Percentiles rank a stretch among this genome's conserved stretches.
These are phyloP conservation scores for Fusarium poae DNA, from an alignment of 2,329 filamentous ascomycete species.

Conservation along the genomic window DNA sequence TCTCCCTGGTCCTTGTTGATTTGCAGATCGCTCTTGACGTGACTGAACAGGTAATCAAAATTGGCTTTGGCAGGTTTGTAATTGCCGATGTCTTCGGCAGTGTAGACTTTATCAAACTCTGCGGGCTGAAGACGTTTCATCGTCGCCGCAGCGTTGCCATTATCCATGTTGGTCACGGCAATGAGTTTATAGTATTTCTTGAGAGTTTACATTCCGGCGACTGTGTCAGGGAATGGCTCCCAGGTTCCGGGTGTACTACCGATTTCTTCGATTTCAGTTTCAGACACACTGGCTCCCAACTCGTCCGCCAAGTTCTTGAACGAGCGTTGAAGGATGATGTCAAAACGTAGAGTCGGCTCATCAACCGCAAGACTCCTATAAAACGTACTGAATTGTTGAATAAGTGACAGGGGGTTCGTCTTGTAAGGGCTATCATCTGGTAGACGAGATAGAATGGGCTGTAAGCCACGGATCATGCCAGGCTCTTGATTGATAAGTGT, in stretches of 20 bases:
- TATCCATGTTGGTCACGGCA: constrained; percentile 27
- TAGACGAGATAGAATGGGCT: constrained; percentile 6
- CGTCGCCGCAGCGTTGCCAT: constrained; percentile 3
- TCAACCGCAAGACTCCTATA: not conserved
- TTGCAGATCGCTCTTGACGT: constrained; percentile 7
- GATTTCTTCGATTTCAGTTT: not conserved
- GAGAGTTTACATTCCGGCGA: constrained; percentile 2
- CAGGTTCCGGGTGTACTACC: constrained; percentile 2
- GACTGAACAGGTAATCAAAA: constrained; percentile 22
- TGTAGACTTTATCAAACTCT: constrained; percentile 22
- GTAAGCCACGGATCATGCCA: constrained; percentile 10
- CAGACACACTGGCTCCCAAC: not conserved
- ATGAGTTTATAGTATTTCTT: constrained; percentile 26
- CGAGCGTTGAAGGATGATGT: constrained; percentile 1
- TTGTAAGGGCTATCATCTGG: not conserved
- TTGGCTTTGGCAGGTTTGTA: constrained; percentile 25
- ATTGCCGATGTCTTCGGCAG: constrained; percentile 27
- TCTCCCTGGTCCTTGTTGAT: constrained; percentile 17
- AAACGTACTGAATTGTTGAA: not conserved
- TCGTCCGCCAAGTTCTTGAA: constrained; percentile 12
- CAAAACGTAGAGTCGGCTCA: constrained; percentile 12
- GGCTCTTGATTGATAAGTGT: constrained; percentile 24
- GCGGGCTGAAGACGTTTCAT: constrained; percentile 6
- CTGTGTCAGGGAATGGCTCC: constrained; percentile 13
- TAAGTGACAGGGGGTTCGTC: not conserved